phyloP scores from a whole-genome alignment of 2,329 filamentous ascomycete genomes.

The Aspergillus oerlinghausenensis region DNA sequence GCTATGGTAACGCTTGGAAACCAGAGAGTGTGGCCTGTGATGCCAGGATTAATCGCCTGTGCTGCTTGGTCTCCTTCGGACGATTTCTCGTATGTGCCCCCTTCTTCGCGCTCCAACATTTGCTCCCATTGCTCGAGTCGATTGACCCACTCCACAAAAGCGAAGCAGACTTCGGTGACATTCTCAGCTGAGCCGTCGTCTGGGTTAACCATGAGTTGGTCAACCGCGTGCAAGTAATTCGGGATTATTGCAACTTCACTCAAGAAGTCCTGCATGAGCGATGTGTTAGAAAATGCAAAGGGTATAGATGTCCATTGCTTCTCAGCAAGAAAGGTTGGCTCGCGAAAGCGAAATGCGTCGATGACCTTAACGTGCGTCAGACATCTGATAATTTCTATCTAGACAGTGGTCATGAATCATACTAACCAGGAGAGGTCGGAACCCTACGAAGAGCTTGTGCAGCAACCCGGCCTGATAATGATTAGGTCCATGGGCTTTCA shows the following conservation, averaged over 20 bases:
- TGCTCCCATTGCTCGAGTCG: constrained; percentile 1
- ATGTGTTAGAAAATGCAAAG: constrained; percentile 22
- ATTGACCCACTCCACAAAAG: neutral
- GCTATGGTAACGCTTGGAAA: constrained; percentile 35
- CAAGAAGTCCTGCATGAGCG: constrained; percentile 32
- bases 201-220: constrained; percentile 9
- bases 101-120: neutral
- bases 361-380: constrained; percentile 21
- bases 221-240: constrained; percentile 19
- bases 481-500: constrained; percentile 28
- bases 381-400: no score
- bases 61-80: neutral
- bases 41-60: neutral
- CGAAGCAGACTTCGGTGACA: neutral
- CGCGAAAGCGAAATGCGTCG: constrained; percentile 24
- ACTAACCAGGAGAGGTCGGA: constrained; percentile 37
- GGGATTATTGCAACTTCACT: constrained; percentile 27
- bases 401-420: neutral
- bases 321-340: constrained; percentile 27
- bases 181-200: neutral
- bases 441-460: constrained; percentile 39
- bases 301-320: constrained; percentile 29
- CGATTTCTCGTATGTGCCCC: neutral
- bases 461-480: constrained; percentile 30
- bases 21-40: constrained; percentile 14